Base-by-base conservation (phyloP, 192 early-diverging fungal genomes). In the Powellomyces hirtus region DNA sequence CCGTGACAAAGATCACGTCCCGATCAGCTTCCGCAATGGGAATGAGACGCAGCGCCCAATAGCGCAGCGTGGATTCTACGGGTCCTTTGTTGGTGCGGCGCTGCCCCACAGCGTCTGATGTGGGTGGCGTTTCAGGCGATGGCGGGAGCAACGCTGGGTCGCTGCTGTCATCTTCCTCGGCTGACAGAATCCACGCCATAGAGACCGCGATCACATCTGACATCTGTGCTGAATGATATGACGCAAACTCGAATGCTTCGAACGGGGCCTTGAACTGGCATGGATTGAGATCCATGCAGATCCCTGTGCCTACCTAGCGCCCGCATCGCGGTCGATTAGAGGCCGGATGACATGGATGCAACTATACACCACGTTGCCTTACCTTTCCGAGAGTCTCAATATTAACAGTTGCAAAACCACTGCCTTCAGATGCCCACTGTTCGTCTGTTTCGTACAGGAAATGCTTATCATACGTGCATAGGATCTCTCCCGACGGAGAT, bases 221-320 rank as follows among this genome's bases (percentile, higher is more conserved):
- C 16, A 74, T 70, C 34, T 86, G 57, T 0, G 75, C 29, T 1
- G 74, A 2, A 59, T 92, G 90, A 56, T 75, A 92, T 31, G 59
- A 79, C 0, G 85, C 85, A 72, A 90, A 93, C 67, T 93, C 91
- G 65, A 77, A 91, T 30, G 65, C 84, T 38, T 71, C 71, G 65
- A 90, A 92, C 0, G 75, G 68, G 1, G 87, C 56, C 67, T 83
- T 65, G 73, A 92, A 93, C 38, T 77, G 71, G 55, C 87, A 89
- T 2, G 91, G 91, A 62, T 92, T 93, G 20, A 93, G 30, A 74
- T 93, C 91, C 91, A 93, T 92, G 59, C 91, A 93, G 8, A 93
- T 93, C 2, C 88, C 91, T 46, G 88, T 73, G n/a, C 88, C 91
- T 22, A 91, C 78, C 10, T 68, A 51, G 13, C 55, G 66, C 11